phyloP scores from a whole-genome alignment of 1,139 yeast genomes.

The Suhomyces bolitotheri region DNA sequence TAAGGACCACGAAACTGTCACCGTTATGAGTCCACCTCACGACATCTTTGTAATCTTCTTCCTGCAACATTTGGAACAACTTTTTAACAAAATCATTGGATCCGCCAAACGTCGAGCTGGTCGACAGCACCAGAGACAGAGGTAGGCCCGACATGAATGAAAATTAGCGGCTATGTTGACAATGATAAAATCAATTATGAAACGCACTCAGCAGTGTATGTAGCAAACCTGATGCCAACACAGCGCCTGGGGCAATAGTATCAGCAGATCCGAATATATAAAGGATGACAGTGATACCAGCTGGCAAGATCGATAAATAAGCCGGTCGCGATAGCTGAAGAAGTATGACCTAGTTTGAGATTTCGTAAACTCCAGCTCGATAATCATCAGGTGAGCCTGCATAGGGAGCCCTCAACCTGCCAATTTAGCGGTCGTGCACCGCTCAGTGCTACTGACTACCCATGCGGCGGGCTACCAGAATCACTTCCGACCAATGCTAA shows the following conservation, averaged over 20 bases:
- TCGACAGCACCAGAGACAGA: conserved; percentile 5
- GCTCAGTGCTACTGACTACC: neutral
- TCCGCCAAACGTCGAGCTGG: conserved; percentile 29
- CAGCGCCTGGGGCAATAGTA: neutral
- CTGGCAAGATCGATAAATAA: no score
- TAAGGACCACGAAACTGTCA: conserved; percentile 83
- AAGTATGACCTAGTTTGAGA: neutral
- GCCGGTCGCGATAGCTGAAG: no score
- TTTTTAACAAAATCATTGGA: conserved; percentile 78
- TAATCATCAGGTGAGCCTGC: conserved; percentile 9
- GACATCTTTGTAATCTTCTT: conserved; percentile 65
- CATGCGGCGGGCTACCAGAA: no score
- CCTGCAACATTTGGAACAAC: conserved; percentile 80
- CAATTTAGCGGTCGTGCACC: neutral
- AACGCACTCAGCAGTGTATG: no score
- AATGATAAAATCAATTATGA: no score
- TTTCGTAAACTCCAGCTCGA: neutral
- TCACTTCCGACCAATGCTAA: no score
- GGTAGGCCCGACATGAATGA: conserved; percentile 8
- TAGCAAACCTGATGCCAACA: no score
- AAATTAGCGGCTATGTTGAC: no score
- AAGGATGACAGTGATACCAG: no score
- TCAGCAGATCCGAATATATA: no score
- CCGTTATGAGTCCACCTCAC: conserved; percentile 86
- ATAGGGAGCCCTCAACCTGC: neutral